Conservation (phyloP, 306 rosid species). For the Cucumis sativus region Cucumber_9930_V3 NC_026655.2:26848001-26848500, state of each 20-base stretch:
- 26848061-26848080: constrained; percentile 21
- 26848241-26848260: constrained; percentile 61
- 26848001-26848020: constrained; percentile 64
- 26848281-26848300: constrained; percentile 31
- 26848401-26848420: constrained; percentile 64
- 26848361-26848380: constrained; percentile 73
- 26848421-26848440: constrained; percentile 77
- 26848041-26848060: constrained; percentile 45
- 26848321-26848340: constrained; percentile 77
- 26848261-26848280: constrained; percentile 31
- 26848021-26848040: constrained; percentile 59
- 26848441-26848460: constrained; percentile 72
- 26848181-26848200: constrained; percentile 65
- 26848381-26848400: constrained; percentile 43
- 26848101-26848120: constrained; percentile 66
- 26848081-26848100: constrained; percentile 78
- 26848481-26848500: constrained; percentile 92
- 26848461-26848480: constrained; percentile 80
- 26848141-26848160: constrained; percentile 46
- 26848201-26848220: constrained; percentile 75
- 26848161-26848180: constrained; percentile 62
- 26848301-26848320: constrained; percentile 78
- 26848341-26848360: constrained; percentile 87
- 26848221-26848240: constrained; percentile 71
- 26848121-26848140: constrained; percentile 40